Percentiles rank a stretch among this genome's conserved stretches.
These are phyloP conservation scores for Elongisporangium anandrum DNA, from an alignment of 352 stramenopile species.

Conservation along the genomic window DNA sequence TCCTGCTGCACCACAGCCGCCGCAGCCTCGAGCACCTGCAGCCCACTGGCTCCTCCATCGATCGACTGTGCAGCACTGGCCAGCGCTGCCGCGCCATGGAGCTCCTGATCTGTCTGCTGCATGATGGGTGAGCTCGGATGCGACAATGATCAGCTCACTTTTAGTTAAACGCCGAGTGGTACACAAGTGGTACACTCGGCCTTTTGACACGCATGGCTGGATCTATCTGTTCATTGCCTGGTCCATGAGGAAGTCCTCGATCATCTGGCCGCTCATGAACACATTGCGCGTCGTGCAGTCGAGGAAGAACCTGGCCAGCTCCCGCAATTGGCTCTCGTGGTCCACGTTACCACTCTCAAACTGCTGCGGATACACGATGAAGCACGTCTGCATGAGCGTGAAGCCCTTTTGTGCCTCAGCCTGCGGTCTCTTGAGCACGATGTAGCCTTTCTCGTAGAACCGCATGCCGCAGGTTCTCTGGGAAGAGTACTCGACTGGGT, in stretches of 20 bases:
- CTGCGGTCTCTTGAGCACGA: conserved; percentile 25
- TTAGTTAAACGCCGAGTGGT: no score
- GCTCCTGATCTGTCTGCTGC: no score
- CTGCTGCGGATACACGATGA: conserved; percentile 25
- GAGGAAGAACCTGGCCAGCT: conserved; percentile 15
- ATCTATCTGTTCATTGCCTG: conserved; percentile 14
- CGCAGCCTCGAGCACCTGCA: no score
- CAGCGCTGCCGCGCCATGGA: no score
- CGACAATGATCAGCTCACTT: no score
- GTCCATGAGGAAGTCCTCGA: conserved; percentile 35
- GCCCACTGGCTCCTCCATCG: no score
- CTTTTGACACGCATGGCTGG: no score
- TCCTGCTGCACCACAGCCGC: no score
- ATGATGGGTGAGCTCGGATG: no score
- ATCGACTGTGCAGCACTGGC: no score
- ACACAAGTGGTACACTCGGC: no score
- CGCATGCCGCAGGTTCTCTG: conserved; percentile 24
- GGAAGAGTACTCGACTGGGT: conserved; percentile 32
- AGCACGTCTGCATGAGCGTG: conserved; percentile 33
- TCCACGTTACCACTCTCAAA: conserved; percentile 19
- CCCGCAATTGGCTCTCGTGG: conserved; percentile 7
- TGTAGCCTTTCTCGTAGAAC: conserved; percentile 38
- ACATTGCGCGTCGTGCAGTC: conserved; percentile 28
- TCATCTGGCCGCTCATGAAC: conserved; percentile 26
- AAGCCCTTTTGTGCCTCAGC: conserved; percentile 5